phyloP scores from a whole-genome alignment of 768 basidiomycete genomes.

The Suillus subalutaceus region DNA sequence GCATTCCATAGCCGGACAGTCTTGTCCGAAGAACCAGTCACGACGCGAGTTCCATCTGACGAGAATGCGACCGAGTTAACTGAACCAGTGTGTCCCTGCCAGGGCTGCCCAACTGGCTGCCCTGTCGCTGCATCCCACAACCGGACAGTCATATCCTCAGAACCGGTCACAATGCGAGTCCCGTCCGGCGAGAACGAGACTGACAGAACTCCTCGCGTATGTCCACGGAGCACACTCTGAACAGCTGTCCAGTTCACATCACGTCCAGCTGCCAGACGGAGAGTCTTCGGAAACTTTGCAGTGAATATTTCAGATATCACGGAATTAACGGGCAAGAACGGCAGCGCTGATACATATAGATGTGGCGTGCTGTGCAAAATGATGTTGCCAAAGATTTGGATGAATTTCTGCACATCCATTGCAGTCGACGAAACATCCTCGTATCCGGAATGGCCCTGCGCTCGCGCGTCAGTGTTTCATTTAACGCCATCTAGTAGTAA shows the following conservation, averaged over 20 bases:
- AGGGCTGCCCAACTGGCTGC: not conserved
- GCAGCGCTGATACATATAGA: slow-evolving; percentile 28
- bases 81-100: not conserved
- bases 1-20: not conserved
- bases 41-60: not conserved
- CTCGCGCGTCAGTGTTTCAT: not conserved
- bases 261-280: not conserved
- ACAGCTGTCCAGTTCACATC: slow-evolving; percentile 20
- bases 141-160: not conserved
- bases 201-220: not conserved
- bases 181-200: not conserved
- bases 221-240: slow-evolving; percentile 16
- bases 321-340: slow-evolving; percentile 28
- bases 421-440: slow-evolving; percentile 1
- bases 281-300: not conserved
- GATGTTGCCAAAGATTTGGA: slow-evolving; percentile 14
- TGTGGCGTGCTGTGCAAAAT: slow-evolving; percentile 26
- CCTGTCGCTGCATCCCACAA: not conserved
- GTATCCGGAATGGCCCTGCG: slow-evolving; percentile 1
- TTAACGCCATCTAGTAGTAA: not conserved
- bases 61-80: not conserved
- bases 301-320: slow-evolving; percentile 17
- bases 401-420: slow-evolving; percentile 17
- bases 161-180: not conserved
- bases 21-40: not conserved